Percentiles rank a stretch among this genome's conserved stretches.
These are phyloP conservation scores for Rosa multiflora DNA, from an alignment of 306 rosid genomes.

Conservation along the genomic window DNA sequence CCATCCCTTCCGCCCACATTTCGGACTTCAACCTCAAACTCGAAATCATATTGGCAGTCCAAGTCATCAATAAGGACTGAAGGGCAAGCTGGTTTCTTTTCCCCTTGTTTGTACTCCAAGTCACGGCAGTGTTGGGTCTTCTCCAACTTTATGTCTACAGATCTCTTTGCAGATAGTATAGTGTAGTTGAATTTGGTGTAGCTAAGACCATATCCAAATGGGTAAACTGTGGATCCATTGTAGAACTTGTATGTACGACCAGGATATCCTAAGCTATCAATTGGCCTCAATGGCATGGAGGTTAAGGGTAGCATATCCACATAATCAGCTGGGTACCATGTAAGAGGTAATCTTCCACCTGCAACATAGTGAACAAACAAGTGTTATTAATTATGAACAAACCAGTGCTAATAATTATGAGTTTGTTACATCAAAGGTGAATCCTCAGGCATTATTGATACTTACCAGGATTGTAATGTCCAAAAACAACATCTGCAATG, in stretches of 20 bases:
- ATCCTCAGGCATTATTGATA: not conserved
- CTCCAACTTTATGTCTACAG: conserved; percentile 1
- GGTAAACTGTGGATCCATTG: conserved; percentile 34
- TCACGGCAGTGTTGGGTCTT: conserved; percentile 23
- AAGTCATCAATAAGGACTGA: conserved; percentile 26
- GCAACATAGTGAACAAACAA: not conserved
- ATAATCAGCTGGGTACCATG: conserved; percentile 32
- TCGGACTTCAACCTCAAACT: conserved; percentile 15
- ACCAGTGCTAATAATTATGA: no score
- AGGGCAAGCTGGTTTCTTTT: conserved; percentile 14
- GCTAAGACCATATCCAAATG: conserved; percentile 38
- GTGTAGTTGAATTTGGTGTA: conserved; percentile 29
- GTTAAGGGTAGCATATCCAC: conserved; percentile 31
- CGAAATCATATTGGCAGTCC: conserved; percentile 7
- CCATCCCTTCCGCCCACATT: conserved; percentile 29
- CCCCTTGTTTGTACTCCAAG: not conserved
- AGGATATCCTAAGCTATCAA: conserved; percentile 29
- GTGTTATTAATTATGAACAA: not conserved
- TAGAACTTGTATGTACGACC: conserved; percentile 40
- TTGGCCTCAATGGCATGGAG: conserved; percentile 34
- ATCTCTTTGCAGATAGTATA: conserved; percentile 11
- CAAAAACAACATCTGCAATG: conserved; percentile 28
- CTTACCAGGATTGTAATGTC: conserved; percentile 36
- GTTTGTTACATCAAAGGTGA: not conserved
- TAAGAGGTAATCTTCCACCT: conserved; percentile 45